These are phyloP conservation scores for Picochlorum sp. DNA, from an alignment of 139 green algal species.

Conservation along the genomic window DNA sequence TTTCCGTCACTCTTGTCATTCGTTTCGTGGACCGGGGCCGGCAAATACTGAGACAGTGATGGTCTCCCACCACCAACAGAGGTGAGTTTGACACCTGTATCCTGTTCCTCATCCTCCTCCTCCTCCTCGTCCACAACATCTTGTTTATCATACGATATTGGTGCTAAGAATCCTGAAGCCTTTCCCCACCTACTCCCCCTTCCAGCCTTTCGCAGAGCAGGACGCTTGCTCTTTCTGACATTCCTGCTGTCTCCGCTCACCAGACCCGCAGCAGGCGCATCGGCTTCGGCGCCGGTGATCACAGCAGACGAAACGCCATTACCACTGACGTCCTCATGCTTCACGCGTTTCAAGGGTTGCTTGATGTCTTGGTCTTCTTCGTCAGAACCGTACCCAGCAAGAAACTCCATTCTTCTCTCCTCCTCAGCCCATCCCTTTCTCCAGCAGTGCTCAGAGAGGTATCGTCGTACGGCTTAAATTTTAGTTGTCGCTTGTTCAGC, in stretches of 20 bases:
- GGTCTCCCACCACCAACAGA: no score
- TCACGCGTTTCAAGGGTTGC: not conserved
- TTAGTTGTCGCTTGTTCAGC: no score
- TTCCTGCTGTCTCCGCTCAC: not conserved
- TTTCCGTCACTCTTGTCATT: not conserved
- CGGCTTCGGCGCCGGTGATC: no score
- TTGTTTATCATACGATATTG: not conserved
- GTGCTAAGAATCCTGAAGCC: not conserved
- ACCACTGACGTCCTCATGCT: not conserved
- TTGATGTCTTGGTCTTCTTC: not conserved
- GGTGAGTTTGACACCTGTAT: not conserved
- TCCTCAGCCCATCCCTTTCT: no score
- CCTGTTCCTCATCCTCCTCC: not conserved
- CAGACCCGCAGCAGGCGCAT: no score
- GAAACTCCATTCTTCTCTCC: conserved; percentile 1
- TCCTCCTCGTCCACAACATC: not conserved
- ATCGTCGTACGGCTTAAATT: no score
- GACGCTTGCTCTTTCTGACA: not conserved
- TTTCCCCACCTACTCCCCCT: not conserved
- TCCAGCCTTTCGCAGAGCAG: not conserved
- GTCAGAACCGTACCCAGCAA: conserved; percentile 13
- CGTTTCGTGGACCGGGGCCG: not conserved
- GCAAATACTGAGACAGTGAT: not conserved
- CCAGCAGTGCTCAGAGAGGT: no score
- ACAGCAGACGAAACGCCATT: no score